These are phyloP conservation scores for Sporothrix protearum DNA, from an alignment of 2,329 filamentous ascomycete genomes.

Conservation along the genomic window DNA sequence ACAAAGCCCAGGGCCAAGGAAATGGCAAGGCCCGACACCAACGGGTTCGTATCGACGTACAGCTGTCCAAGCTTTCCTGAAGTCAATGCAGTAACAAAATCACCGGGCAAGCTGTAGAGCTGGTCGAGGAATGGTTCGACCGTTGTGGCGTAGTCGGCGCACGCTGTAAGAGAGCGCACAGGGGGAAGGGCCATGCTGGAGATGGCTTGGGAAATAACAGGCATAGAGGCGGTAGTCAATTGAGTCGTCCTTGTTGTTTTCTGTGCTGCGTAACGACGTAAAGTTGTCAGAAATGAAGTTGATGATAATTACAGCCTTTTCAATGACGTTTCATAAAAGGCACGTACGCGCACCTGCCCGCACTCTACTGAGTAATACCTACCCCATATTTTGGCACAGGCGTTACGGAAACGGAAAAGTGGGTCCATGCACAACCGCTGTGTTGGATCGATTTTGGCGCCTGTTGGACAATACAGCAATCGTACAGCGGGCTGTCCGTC, in stretches of 20 bases:
- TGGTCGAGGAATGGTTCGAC: slow-evolving; percentile 72
- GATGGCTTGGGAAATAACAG: background rate
- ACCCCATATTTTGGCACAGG: slow-evolving; percentile 17
- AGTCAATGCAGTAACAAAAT: slow-evolving; percentile 57
- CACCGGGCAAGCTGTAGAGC: slow-evolving; percentile 65
- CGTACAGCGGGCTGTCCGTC: background rate
- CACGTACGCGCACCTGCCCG: slow-evolving; percentile 11
- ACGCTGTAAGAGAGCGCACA: slow-evolving; percentile 68
- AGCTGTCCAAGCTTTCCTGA: slow-evolving; percentile 49
- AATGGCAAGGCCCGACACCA: slow-evolving; percentile 70
- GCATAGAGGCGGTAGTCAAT: background rate
- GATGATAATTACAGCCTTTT: background rate
- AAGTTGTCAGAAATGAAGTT: background rate
- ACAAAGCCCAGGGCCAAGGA: slow-evolving; percentile 67
- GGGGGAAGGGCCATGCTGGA: slow-evolving; percentile 64
- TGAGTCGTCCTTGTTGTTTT: background rate
- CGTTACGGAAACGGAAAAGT: background rate
- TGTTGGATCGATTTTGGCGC: background rate
- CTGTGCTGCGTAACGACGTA: background rate
- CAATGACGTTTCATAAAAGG: background rate
- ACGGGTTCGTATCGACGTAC: slow-evolving; percentile 81
- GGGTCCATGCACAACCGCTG: slow-evolving; percentile 9
- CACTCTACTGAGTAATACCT: slow-evolving; percentile 8
- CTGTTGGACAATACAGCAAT: background rate
- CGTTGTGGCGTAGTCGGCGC: slow-evolving; percentile 69